Conservation (phyloP, 495 filamentous ascomycete species). For the Penicillium lagena region DNA sequence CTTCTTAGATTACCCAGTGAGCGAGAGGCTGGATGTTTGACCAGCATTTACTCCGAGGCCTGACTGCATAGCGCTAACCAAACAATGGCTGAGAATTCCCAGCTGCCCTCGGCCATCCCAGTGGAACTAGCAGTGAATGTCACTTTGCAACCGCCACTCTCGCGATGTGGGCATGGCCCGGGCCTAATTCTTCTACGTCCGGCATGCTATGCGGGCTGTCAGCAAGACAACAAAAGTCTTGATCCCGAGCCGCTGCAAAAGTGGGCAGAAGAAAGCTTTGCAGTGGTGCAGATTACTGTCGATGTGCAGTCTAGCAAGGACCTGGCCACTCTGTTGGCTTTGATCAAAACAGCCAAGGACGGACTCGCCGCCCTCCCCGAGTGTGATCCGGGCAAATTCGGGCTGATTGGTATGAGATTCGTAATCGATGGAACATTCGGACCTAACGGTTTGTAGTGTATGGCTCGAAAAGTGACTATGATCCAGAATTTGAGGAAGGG, state of each 20-base stretch:
- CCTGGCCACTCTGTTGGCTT: not conserved
- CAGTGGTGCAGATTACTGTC: constrained; percentile 20
- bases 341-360: constrained; percentile 8
- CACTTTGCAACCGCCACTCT: constrained; percentile 46
- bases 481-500: constrained; percentile 10
- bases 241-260: constrained; percentile 29
- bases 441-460: constrained; percentile 9
- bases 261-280: constrained; percentile 37
- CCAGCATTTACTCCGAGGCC: too few relatives aligned
- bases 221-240: constrained; percentile 16
- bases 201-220: constrained; percentile 9
- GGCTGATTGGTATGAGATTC: constrained; percentile 12
- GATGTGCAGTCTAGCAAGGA: constrained; percentile 7
- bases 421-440: too few relatives aligned
- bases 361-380: constrained; percentile 7
- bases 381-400: constrained; percentile 12
- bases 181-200: constrained; percentile 43
- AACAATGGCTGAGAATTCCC: constrained; percentile 2
- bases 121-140: constrained; percentile 3
- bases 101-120: constrained; percentile 4
- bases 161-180: constrained; percentile 48
- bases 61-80: not conserved
- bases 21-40: too few relatives aligned
- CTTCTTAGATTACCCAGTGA: too few relatives aligned
- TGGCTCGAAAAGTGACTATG: constrained; percentile 18